Percentiles rank a stretch among this genome's conserved stretches.
Conservation (phyloP, 352 stramenopile species). For the Vaucheria bursata region DNA sequence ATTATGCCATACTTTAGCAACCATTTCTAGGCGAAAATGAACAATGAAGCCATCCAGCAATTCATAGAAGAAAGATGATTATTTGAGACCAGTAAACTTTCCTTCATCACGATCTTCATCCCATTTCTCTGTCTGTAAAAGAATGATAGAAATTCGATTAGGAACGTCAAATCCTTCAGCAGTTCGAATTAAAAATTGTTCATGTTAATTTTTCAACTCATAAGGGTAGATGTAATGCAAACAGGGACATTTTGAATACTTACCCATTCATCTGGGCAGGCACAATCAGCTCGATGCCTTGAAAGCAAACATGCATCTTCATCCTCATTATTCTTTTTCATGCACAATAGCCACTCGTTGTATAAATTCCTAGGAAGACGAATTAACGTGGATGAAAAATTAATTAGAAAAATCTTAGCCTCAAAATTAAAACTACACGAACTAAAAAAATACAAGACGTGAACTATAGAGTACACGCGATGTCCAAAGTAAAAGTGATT, state of each 20-base stretch:
- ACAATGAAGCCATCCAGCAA: too few relatives aligned
- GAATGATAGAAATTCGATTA: background rate
- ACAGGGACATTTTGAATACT: background rate
- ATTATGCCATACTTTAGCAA: too few relatives aligned
- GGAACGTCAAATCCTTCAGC: too few relatives aligned
- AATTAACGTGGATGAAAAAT: constrained; percentile 5
- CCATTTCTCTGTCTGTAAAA: constrained; percentile 41
- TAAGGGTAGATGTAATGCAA: too few relatives aligned
- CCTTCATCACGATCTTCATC: constrained; percentile 41
- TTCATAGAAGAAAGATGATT: too few relatives aligned
- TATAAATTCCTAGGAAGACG: constrained; percentile 67
- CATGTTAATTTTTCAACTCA: too few relatives aligned
- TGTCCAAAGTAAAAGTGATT: constrained; percentile 10
- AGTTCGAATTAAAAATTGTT: too few relatives aligned
- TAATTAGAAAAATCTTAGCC: too few relatives aligned
- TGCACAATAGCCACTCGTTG: constrained; percentile 92
- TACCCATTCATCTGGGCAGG: constrained; percentile 43
- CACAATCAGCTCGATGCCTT: constrained; percentile 21
- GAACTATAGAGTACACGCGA: background rate
- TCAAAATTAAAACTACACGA: background rate
- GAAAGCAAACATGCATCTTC: constrained; percentile 66
- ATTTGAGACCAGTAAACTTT: constrained; percentile 37
- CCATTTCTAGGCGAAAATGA: too few relatives aligned
- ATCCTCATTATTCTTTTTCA: constrained; percentile 85
- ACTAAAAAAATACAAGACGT: background rate